Conservation (phyloP, 2,329 filamentous ascomycete species). For the Scolecobasidium constrictum region DNA sequence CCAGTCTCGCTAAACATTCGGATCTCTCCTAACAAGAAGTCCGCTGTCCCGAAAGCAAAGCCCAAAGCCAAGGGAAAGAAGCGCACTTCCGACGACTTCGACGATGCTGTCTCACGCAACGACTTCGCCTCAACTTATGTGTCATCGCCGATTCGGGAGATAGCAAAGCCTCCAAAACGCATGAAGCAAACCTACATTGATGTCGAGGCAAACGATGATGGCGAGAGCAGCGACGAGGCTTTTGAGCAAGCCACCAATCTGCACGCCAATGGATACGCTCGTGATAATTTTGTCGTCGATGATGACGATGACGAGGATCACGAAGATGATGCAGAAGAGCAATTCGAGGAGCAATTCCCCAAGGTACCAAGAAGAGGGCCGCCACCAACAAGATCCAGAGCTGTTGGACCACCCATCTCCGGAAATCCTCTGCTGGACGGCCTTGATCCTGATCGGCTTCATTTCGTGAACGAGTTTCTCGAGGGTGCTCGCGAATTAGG, state of each 20-base stretch:
- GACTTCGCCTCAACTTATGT: constrained; percentile 51
- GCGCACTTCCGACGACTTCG: constrained; percentile 1
- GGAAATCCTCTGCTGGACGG: constrained; percentile 42
- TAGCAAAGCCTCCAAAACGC: constrained; percentile 24
- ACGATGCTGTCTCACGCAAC: constrained; percentile 11
- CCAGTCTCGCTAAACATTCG: constrained; percentile 44
- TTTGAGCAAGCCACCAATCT: constrained; percentile 7
- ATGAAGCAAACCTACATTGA: constrained; percentile 18
- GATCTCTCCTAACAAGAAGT: constrained; percentile 32
- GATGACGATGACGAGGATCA: constrained; percentile 28
- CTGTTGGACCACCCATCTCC: constrained; percentile 48
- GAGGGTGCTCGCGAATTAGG: constrained; percentile 48
- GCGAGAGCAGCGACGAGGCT: constrained; percentile 18
- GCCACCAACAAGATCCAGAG: constrained; percentile 21
- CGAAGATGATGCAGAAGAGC: constrained; percentile 29
- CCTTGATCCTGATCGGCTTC: constrained; percentile 49
- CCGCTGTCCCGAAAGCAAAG: constrained; percentile 20
- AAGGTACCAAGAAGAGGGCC: constrained; percentile 23
- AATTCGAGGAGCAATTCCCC: constrained; percentile 14
- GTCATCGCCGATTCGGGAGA: constrained; percentile 48
- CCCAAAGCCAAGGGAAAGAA: constrained; percentile 17
- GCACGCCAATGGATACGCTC: constrained; percentile 23
- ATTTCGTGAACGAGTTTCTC: constrained; percentile 56
- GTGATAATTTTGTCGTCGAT: constrained; percentile 25
- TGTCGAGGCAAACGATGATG: constrained; percentile 13